Percentiles rank a stretch among this genome's conserved stretches.
phyloP scores from a whole-genome alignment of 805 yeast genomes.

The Candida andamanensis region DNA sequence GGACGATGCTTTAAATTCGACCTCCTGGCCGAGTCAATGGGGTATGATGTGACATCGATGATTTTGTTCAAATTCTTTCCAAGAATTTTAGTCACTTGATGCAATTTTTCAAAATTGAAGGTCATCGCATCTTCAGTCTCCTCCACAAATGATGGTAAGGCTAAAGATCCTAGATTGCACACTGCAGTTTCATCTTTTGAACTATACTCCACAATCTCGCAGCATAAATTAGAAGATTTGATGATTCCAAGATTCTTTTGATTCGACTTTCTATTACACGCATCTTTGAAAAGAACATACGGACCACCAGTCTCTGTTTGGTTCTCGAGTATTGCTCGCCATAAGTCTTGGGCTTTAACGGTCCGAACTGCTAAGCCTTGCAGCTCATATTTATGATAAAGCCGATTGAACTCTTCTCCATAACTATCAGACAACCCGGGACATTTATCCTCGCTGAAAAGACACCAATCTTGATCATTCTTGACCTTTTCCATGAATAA shows the following conservation, averaged over 20 bases:
- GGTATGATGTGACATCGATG: slow-evolving; percentile 83
- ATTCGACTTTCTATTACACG: slow-evolving; percentile 81
- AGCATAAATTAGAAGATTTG: slow-evolving; percentile 89
- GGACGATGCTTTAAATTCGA: slow-evolving; percentile 88
- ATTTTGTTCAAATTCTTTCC: slow-evolving; percentile 74
- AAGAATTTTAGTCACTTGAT: slow-evolving; percentile 70
- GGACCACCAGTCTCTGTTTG: slow-evolving; percentile 98
- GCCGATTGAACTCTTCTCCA: slow-evolving; percentile 74
- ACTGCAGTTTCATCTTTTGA: slow-evolving; percentile 93
- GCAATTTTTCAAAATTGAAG: slow-evolving; percentile 73
- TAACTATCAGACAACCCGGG: slow-evolving; percentile 79
- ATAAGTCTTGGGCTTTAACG: slow-evolving; percentile 81
- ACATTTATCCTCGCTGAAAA: slow-evolving; percentile 85
- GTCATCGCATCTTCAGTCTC: slow-evolving; percentile 33
- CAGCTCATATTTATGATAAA: slow-evolving; percentile 68
- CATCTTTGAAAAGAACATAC: slow-evolving; percentile 88
- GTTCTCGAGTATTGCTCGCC: slow-evolving; percentile 85
- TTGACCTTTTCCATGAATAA: slow-evolving; percentile 90
- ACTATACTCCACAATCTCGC: slow-evolving; percentile 91
- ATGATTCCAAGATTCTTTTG: slow-evolving; percentile 90
- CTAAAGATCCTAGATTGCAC: slow-evolving; percentile 89
- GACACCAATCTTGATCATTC: slow-evolving; percentile 73
- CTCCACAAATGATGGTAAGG: slow-evolving; percentile 70
- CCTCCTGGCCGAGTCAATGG: slow-evolving; percentile 65
- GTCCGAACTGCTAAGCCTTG: slow-evolving; percentile 61